These are phyloP conservation scores for Aquilaria agallochum DNA, from an alignment of 441 rosid species.

Conservation along the genomic window DNA sequence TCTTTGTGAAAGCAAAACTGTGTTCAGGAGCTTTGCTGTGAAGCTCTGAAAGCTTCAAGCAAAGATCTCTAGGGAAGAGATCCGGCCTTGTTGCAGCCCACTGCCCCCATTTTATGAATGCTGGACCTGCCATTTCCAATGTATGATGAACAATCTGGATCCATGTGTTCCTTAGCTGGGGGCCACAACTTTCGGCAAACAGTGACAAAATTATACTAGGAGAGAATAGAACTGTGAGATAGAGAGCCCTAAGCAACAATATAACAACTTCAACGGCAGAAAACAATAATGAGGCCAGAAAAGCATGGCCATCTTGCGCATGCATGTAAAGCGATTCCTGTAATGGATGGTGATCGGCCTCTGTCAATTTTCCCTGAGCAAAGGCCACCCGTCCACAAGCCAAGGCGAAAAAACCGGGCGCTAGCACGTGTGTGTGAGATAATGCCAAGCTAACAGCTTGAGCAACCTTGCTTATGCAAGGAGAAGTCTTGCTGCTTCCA, in stretches of 20 bases:
- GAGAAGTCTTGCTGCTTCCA: slow-evolving; percentile 22
- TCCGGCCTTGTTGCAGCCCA: slow-evolving; percentile 99
- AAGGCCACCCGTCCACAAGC: slow-evolving; percentile 62
- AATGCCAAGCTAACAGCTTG: slow-evolving; percentile 82
- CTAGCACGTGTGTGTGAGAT: slow-evolving; percentile 52
- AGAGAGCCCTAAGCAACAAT: slow-evolving; percentile 62
- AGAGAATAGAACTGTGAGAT: slow-evolving; percentile 61
- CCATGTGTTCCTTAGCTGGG: slow-evolving; percentile 62
- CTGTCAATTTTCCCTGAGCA: slow-evolving; percentile 48
- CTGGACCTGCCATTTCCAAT: slow-evolving; percentile 86
- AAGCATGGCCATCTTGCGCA: slow-evolving; percentile 76
- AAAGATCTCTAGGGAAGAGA: slow-evolving; percentile 85
- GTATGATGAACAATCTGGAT: slow-evolving; percentile 71
- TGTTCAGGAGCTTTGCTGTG: slow-evolving; percentile 87
- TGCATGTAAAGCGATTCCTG: slow-evolving; percentile 51
- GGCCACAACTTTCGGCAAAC: slow-evolving; percentile 61
- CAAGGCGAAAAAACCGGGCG: slow-evolving; percentile 52
- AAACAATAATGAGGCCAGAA: slow-evolving; percentile 42
- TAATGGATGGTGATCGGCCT: slow-evolving; percentile 36
- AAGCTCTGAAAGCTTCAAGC: slow-evolving; percentile 82
- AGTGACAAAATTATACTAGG: slow-evolving; percentile 83
- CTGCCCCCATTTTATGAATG: slow-evolving; percentile 98
- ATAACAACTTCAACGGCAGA: slow-evolving; percentile 51
- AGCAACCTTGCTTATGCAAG: slow-evolving; percentile 49
- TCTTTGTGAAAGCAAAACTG: slow-evolving; percentile 77